Evolutionary conservation across 2,329 filamentous ascomycete genomes (phyloP), one percentile per base, ranked within the genome.

Genomic region (Sporothrix phasma): DNA sequence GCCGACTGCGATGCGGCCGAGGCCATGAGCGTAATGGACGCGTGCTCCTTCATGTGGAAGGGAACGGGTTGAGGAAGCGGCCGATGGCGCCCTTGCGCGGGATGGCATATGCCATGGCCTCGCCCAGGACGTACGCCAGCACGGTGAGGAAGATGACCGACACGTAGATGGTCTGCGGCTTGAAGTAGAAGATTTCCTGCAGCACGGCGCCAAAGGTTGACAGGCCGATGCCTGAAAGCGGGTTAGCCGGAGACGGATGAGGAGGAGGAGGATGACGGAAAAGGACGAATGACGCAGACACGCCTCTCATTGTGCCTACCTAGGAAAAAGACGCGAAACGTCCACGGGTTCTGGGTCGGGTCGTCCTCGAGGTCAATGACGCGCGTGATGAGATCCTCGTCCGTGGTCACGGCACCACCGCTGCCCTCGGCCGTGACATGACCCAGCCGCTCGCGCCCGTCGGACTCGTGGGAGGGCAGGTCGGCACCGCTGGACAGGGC

Each of bases 161-260:
- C 10, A 81, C 75, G 29, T 68, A 74, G 56, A 81, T 75, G 4
- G 72, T 72, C 68, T 79, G 78, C 1, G 79, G 78, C 68, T 79
- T 79, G 72, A 80, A 80, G 60, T 76, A 75, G 68, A 75, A 80
- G 63, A 81, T 79, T 39, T 75, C 74, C 43, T 74, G 73, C 5
- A 80, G 71, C 5, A 76, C 74, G 19, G 73, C 72, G n/a, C 73
- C 75, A 58, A 76, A 75, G 22, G 68, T 65, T 13, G 74, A 72
- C 6, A 77, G 64, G 49, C 69, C 59, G 43, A 65, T 37, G 47
- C 65, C 63, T 65, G 37, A 5, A 3, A 3, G 11, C 2, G 45
- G 17, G 5, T 7, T 17, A 43, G 41, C 17, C 19, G 41, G 41
- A n/a, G n/a, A n/a, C n/a, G n/a, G n/a, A n/a, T n/a, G n/a, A n/a